phyloP scores from a whole-genome alignment of 495 filamentous ascomycete genomes.

The Penicillium canescens region DNA sequence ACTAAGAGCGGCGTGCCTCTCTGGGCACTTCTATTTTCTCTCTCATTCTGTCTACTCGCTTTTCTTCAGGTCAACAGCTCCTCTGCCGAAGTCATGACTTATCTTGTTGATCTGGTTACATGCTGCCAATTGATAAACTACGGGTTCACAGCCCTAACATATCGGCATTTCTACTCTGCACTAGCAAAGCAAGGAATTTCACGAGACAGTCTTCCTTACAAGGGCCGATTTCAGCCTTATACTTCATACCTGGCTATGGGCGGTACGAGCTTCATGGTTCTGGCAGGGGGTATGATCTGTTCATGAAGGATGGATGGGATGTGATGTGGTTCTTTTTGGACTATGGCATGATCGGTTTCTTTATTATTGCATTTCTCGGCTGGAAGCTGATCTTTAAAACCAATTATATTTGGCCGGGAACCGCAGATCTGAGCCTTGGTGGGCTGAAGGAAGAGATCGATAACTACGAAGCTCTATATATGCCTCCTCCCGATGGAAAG shows the following conservation, averaged over 20 bases:
- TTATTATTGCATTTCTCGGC: conserved; percentile 42
- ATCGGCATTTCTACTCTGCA: conserved; percentile 58
- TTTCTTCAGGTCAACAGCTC: conserved; percentile 28
- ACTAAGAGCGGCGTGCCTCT: conserved; percentile 48
- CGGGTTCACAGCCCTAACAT: conserved; percentile 48
- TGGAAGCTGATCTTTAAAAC: conserved; percentile 61
- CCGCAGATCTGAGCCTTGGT: conserved; percentile 49
- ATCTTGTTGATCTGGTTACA: conserved; percentile 33
- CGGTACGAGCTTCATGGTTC: conserved; percentile 43
- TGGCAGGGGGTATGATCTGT: conserved; percentile 54
- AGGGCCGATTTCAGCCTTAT: conserved; percentile 60
- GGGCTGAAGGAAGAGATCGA: conserved; percentile 45
- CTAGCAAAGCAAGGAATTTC: conserved; percentile 54
- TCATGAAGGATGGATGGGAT: conserved; percentile 45
- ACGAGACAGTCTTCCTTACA: conserved; percentile 52
- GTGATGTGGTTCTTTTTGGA: conserved; percentile 54
- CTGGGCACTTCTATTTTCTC: conserved; percentile 33
- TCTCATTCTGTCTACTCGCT: conserved; percentile 42
- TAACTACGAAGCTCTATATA: conserved; percentile 17
- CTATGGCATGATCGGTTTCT: conserved; percentile 57
- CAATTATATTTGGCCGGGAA: conserved; percentile 40
- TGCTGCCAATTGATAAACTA: conserved; percentile 29
- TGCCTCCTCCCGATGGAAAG: too few species aligned
- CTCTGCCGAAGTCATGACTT: conserved; percentile 31
- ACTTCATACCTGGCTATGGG: conserved; percentile 48